A percentile compares a stretch with the other conserved stretches of the same genome.
Evolutionary conservation across 116 monocot genomes (phyloP).

Genomic region (Cymodocea nodosa): DNA sequence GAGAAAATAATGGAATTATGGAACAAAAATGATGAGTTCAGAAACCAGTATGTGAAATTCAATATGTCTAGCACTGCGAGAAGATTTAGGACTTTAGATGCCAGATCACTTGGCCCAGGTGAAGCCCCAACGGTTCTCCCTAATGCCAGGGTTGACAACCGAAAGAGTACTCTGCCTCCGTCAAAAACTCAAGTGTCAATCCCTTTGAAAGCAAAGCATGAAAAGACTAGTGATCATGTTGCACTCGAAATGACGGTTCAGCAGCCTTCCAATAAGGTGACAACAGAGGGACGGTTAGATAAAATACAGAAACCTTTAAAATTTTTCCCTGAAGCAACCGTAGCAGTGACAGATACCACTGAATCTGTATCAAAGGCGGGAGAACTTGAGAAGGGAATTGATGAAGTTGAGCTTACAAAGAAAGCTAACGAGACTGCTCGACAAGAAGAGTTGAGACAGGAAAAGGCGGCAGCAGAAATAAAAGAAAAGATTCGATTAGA

Average conservation of each 20-base stretch:
- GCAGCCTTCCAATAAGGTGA: background rate
- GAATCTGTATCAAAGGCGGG: conserved; percentile 6
- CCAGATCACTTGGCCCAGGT: conserved; percentile 51
- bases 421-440: conserved; percentile 23
- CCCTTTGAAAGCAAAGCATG: conserved; percentile 12
- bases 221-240: conserved; percentile 4
- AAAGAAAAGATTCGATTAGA: conserved; percentile 55
- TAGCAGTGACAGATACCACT: background rate
- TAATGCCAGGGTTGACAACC: conserved; percentile 7
- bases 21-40: conserved; percentile 67
- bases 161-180: conserved; percentile 3
- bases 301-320: conserved; percentile 21
- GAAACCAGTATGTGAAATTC: conserved; percentile 53
- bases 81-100: conserved; percentile 62
- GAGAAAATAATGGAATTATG: conserved; percentile 77
- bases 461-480: conserved; percentile 34
- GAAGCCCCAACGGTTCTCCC: conserved; percentile 29
- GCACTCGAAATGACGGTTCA: background rate
- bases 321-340: conserved; percentile 6
- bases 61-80: conserved; percentile 45
- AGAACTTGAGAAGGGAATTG: conserved; percentile 8
- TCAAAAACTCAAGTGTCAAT: background rate
- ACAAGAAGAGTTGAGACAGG: conserved; percentile 29
- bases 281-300: conserved; percentile 4
- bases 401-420: conserved; percentile 23